Conservation (phyloP, 2,329 filamentous ascomycete species). For the Graphilbum fragrans region DNA sequence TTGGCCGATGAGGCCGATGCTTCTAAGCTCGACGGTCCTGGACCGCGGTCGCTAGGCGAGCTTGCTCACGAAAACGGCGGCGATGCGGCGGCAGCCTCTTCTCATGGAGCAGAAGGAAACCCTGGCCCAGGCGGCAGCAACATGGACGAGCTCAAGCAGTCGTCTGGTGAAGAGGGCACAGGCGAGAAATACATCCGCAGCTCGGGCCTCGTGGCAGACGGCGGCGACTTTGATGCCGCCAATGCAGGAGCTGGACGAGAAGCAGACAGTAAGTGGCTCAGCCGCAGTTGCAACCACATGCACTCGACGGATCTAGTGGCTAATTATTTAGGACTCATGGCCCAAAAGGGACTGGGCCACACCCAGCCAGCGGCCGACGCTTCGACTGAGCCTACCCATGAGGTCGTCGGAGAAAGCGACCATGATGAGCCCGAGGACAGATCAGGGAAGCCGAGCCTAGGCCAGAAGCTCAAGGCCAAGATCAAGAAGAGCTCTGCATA, state of each 20-base stretch:
- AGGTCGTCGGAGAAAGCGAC: background rate
- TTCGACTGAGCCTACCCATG: background rate
- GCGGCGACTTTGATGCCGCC: conserved; percentile 54
- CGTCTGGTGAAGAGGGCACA: conserved; percentile 23
- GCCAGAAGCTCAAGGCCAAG: conserved; percentile 59
- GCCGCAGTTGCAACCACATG: too few relatives aligned
- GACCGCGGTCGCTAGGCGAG: too few relatives aligned
- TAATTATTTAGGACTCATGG: background rate
- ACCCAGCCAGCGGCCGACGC: background rate
- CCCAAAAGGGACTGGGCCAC: background rate
- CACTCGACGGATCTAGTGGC: too few relatives aligned
- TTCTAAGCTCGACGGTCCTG: too few relatives aligned
- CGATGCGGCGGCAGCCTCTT: conserved; percentile 2
- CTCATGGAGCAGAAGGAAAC: conserved; percentile 6
- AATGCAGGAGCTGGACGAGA: conserved; percentile 53
- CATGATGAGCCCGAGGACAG: background rate
- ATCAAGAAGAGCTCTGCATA: conserved; percentile 28
- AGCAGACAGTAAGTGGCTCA: conserved; percentile 54
- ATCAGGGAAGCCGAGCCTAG: conserved; percentile 30
- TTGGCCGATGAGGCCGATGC: too few relatives aligned
- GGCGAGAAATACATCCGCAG: conserved; percentile 46
- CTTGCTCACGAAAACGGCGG: too few relatives aligned
- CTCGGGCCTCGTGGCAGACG: conserved; percentile 48
- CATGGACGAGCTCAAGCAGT: conserved; percentile 15
- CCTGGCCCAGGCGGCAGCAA: conserved; percentile 3